These are phyloP conservation scores for Jamesozyma hellenica DNA, from an alignment of 805 yeast genomes.

Conservation along the genomic window DNA sequence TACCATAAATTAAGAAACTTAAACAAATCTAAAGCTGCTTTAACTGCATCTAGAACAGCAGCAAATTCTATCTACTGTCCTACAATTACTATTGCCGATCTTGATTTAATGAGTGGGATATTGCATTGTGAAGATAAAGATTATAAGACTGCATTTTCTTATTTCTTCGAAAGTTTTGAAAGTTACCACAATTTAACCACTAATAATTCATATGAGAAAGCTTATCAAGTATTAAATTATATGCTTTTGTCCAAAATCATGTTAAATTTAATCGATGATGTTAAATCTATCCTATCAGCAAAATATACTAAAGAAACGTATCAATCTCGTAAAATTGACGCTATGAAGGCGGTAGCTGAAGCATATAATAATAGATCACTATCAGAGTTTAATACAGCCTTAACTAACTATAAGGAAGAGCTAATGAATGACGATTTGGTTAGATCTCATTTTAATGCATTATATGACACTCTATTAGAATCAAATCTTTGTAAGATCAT, in stretches of 20 bases:
- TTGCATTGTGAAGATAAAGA: conserved; percentile 95
- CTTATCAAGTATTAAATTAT: conserved; percentile 77
- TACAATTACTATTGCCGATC: conserved; percentile 84
- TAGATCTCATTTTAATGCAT: conserved; percentile 82
- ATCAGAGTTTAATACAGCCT: conserved; percentile 80
- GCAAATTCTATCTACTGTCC: conserved; percentile 97
- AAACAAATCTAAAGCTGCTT: conserved; percentile 82
- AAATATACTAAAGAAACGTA: conserved; percentile 59
- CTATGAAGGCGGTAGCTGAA: conserved; percentile 86
- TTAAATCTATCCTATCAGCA: conserved; percentile 63
- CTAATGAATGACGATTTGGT: conserved; percentile 79
- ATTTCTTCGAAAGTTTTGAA: conserved; percentile 91
- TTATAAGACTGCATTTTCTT: conserved; percentile 90
- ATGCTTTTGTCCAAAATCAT: conserved; percentile 88
- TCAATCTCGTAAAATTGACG: conserved; percentile 80
- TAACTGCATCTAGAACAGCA: conserved; percentile 90
- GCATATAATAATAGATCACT: conserved; percentile 86
- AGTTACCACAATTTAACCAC: conserved; percentile 50
- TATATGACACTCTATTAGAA: conserved; percentile 86
- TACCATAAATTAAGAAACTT: conserved; percentile 86
- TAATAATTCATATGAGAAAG: conserved; percentile 49
- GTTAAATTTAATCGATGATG: conserved; percentile 80
- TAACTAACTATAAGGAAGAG: conserved; percentile 60
- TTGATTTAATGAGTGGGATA: conserved; percentile 91
- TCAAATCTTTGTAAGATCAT: conserved; percentile 89